These are phyloP conservation scores for Albatrellus sp. DNA, from an alignment of 1,284 basidiomycete species.

Conservation along the genomic window DNA sequence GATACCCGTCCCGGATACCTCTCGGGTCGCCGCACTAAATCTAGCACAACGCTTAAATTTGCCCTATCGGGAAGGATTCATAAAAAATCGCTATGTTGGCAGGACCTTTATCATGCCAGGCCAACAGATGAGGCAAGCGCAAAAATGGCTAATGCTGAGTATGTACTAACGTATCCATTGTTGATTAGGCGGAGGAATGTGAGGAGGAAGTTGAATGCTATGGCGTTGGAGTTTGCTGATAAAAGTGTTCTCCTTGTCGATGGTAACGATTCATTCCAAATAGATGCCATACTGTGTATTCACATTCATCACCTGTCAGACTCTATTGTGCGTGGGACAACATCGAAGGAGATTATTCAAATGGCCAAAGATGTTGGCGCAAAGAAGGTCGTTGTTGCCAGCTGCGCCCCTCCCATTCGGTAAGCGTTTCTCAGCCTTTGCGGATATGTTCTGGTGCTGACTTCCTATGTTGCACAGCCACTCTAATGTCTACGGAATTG, in stretches of 20 bases:
- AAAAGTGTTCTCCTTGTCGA: conserved; percentile 96
- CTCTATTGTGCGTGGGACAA: conserved; percentile 97
- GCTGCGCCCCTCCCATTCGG: conserved; percentile 94
- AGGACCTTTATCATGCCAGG: conserved; percentile 99
- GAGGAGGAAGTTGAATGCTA: conserved; percentile 92
- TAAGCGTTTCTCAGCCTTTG: conserved; percentile 16
- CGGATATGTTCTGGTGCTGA: conserved; percentile 3
- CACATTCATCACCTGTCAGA: conserved; percentile 32
- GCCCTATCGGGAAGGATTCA: conserved; percentile 96
- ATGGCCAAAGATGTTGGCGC: conserved; percentile 99
- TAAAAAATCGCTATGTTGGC: conserved; percentile 98
- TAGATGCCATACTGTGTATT: neutral
- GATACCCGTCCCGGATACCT: conserved; percentile 96
- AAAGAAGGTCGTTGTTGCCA: conserved; percentile 94
- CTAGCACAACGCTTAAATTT: conserved; percentile 83
- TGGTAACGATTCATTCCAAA: conserved; percentile 32
- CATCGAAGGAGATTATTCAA: conserved; percentile 97
- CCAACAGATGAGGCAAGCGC: conserved; percentile 70
- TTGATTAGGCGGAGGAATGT: conserved; percentile 80
- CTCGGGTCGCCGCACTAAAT: conserved; percentile 91
- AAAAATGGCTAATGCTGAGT: neutral
- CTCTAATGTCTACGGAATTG: conserved; percentile 98
- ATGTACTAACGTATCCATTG: neutral
- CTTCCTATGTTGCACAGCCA: conserved; percentile 31
- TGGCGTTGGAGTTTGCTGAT: conserved; percentile 93